Evolutionary conservation across 805 yeast species (phyloP).

Genomic region (Candida maesae): DNA sequence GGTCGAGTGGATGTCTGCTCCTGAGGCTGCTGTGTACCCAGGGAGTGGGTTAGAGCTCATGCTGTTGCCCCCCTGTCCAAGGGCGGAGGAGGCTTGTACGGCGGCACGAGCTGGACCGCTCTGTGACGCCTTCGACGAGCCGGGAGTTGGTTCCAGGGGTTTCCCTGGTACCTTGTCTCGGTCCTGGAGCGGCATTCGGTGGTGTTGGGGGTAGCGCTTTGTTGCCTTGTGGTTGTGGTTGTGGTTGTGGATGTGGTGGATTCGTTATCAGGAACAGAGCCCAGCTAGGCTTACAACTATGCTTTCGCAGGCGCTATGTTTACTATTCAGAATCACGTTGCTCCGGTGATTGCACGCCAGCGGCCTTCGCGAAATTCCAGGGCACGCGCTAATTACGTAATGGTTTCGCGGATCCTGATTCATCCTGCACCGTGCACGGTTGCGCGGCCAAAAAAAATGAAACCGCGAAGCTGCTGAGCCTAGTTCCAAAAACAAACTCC

Average conservation of each 20-base stretch:
- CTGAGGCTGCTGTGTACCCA: slow-evolving; percentile 1
- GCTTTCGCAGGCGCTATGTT: no score
- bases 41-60: neutral
- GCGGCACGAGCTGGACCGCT: neutral
- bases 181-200: neutral
- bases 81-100: neutral
- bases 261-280: no score
- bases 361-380: no score
- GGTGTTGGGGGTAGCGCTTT: no score
- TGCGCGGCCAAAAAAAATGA: neutral
- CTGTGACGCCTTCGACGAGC: neutral
- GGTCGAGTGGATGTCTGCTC: slow-evolving; percentile 13
- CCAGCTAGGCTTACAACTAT: no score
- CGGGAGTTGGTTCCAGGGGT: neutral
- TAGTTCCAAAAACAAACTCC: no score
- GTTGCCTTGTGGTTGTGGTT: no score
- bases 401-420: neutral
- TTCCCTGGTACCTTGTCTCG: neutral
- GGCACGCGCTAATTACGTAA: no score
- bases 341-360: no score
- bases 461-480: neutral
- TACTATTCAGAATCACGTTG: no score
- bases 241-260: no score
- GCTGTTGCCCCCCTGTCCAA: slow-evolving; percentile 1
- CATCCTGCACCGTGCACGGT: no score